A percentile compares a stretch with the other conserved stretches of the same genome.
These are phyloP conservation scores for Alternaria triticina DNA, from an alignment of 2,329 filamentous ascomycete species.

Conservation along the genomic window DNA sequence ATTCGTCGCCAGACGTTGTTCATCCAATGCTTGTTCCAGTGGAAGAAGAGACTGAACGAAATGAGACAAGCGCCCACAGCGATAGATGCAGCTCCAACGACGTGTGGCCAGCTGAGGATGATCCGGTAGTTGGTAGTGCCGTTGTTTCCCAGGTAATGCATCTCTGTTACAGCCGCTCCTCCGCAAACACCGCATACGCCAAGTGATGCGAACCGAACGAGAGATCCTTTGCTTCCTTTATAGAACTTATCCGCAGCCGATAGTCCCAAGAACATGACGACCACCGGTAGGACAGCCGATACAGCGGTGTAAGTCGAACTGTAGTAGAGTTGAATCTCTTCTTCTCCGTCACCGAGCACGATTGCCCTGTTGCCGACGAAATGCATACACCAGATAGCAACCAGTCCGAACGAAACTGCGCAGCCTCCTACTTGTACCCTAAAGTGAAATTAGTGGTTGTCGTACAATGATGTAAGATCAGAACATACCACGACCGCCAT, in stretches of 20 bases:
- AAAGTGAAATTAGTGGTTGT: constrained; percentile 8
- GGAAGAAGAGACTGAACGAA: constrained; percentile 78
- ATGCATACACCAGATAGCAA: constrained; percentile 68
- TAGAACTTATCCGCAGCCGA: constrained; percentile 63
- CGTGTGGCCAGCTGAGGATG: constrained; percentile 63
- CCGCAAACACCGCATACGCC: constrained; percentile 70
- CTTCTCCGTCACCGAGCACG: constrained; percentile 66
- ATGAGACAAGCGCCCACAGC: constrained; percentile 73
- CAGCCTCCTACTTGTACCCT: constrained; percentile 53
- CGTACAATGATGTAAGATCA: constrained; percentile 23
- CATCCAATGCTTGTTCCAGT: constrained; percentile 77
- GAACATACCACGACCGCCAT: constrained; percentile 41
- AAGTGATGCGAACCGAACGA: constrained; percentile 41
- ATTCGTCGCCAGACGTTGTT: constrained; percentile 78
- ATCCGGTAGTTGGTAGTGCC: constrained; percentile 80
- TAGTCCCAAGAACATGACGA: constrained; percentile 76
- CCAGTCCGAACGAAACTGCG: constrained; percentile 54
- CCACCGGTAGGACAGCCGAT: constrained; percentile 80
- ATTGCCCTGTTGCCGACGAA: constrained; percentile 85
- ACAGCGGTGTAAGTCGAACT: constrained; percentile 73
- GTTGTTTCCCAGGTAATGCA: constrained; percentile 88
- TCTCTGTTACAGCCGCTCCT: constrained; percentile 77
- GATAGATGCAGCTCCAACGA: constrained; percentile 74
- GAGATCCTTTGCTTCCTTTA: constrained; percentile 32
- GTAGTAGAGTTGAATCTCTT: constrained; percentile 74